Base-by-base conservation (phyloP, 140 eudicot species). In the Oenanthe javanica region DNA sequence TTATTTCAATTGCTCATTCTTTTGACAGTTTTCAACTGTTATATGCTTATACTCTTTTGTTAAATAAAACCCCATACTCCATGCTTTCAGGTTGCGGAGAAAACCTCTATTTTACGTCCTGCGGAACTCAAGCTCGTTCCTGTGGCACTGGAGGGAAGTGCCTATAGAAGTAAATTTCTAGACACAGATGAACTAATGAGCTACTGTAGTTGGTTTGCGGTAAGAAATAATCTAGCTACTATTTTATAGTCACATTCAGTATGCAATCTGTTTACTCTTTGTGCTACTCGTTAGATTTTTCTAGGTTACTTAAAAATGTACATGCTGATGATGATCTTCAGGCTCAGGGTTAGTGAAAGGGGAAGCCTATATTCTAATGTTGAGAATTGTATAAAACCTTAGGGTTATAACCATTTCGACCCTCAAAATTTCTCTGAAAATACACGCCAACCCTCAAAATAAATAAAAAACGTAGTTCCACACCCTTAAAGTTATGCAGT, bases 121-220 rank as follows among this genome's bases (percentile, higher is more conserved):
- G 64, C 83, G 47, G 97, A 94, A 84, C 90, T 94, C 76, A 86
- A 89, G 86, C 86, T 83, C 70, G 96, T 94, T 74, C 98, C 98
- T n/a, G 52, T 89, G 82, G 87, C 96, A 73, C 79, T 94, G 89
- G 98, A 94, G 86, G 96, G 94, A 15, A 87, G 89, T 86, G 98
- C 97, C 12, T 94, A 92, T 77, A 89, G 94, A 80, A 83, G 90
- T 76, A 94, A 94, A 81, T 81, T 90, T 82, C 89, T 92, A 46
- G 98, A 94, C 82, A 84, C 84, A 38, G 98, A 94, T 80, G 98
- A 94, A 82, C 93, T 94, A 40, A 84, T 94, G 91, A 86, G 89
- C 84, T 94, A 94, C 84, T 87, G 93, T 81, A 84, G 96, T 88
- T 89, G 88, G 94, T 88, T 92, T 83, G 94, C 93, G 76, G 98